Percentiles rank a stretch among this genome's conserved stretches.
Evolutionary conservation across 1,284 basidiomycete species (phyloP).

Genomic region (Macrocystidia cucumis): DNA sequence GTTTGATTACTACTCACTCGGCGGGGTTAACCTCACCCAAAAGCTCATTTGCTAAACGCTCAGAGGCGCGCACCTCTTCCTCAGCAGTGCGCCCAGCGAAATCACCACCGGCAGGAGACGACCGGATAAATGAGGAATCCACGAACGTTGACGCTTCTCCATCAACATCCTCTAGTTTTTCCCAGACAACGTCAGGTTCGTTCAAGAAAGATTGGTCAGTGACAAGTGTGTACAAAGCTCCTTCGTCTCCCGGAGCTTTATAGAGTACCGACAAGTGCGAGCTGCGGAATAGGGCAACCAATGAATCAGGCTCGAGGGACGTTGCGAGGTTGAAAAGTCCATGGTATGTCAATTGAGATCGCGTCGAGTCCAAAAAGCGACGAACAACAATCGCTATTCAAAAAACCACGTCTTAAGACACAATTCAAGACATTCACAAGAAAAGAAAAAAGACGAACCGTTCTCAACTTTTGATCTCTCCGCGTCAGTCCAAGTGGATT

Average conservation of each 20-base stretch:
- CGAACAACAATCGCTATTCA: constrained; percentile 56
- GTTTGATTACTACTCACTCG: constrained; percentile 34
- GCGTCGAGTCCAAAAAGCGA: constrained; percentile 63
- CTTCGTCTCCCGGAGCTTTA: constrained; percentile 28
- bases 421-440: constrained; percentile 1
- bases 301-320: constrained; percentile 42
- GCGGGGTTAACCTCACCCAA: constrained; percentile 24
- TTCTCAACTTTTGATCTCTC: constrained; percentile 56
- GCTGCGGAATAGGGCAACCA: constrained; percentile 81
- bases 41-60: constrained; percentile 23
- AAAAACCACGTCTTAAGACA: background rate
- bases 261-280: constrained; percentile 86
- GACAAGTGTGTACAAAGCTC: constrained; percentile 69
- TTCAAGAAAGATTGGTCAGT: constrained; percentile 77
- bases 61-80: constrained; percentile 38
- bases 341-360: constrained; percentile 83
- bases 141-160: constrained; percentile 71
- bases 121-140: constrained; percentile 56
- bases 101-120: constrained; percentile 70
- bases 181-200: constrained; percentile 81
- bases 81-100: constrained; percentile 70
- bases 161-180: constrained; percentile 82
- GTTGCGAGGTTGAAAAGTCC: constrained; percentile 67
- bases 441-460: constrained; percentile 33
- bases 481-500: constrained; percentile 29